Conservation (phyloP, 2,329 filamentous ascomycete genomes). For the Calonectria leucothoes region DNA sequence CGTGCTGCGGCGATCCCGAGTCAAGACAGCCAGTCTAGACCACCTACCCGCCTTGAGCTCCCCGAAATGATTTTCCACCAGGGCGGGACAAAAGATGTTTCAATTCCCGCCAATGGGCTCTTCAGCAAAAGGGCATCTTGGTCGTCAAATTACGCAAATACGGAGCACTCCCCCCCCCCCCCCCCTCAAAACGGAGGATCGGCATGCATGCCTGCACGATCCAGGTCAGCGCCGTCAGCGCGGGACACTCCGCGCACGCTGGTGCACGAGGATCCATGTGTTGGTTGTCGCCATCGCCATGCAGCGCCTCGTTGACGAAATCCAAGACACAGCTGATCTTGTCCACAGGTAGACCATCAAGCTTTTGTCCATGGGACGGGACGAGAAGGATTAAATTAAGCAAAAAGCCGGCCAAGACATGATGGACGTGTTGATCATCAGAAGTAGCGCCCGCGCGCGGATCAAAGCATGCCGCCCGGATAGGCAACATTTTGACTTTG, state of each 20-base stretch:
- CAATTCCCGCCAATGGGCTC: slow-evolving; percentile 1
- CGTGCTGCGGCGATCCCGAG: not conserved
- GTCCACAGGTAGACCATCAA: not conserved
- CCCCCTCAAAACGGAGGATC: not conserved
- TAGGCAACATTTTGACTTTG: not conserved
- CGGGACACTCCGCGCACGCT: not conserved
- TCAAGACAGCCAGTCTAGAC: not conserved
- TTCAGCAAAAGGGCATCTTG: not conserved
- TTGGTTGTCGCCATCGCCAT: not conserved
- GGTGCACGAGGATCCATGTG: not conserved
- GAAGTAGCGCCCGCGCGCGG: not conserved
- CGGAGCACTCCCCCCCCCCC: too few species aligned
- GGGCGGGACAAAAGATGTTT: not conserved
- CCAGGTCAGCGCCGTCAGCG: not conserved
- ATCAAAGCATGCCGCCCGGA: not conserved
- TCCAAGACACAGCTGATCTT: not conserved
- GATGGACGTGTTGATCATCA: too few species aligned
- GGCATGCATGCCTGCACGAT: not conserved
- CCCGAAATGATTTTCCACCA: not conserved
- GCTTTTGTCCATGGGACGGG: not conserved
- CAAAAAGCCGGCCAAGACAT: not conserved
- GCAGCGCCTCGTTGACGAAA: not conserved
- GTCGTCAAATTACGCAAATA: not conserved
- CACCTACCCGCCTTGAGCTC: not conserved
- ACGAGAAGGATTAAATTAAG: too few species aligned